Conservation (phyloP, 305 asterid genomes). For the Fraxinus latifolia region DNA sequence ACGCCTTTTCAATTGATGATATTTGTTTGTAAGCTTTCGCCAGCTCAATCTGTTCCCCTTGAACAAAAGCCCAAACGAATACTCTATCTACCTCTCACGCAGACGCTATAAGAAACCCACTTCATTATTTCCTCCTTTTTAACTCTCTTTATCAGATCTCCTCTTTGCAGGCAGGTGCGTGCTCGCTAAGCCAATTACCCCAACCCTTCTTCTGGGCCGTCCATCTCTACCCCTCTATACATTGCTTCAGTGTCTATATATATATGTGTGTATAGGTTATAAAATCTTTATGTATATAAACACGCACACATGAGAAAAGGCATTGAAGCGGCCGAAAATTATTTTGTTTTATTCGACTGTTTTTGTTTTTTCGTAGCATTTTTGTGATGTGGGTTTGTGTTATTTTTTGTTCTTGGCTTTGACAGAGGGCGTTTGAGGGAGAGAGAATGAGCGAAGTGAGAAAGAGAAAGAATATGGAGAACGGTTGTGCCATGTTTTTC, state of each 20-base stretch:
- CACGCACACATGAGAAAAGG: neutral
- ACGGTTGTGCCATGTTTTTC: conserved; percentile 22
- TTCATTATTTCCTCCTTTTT: conserved; percentile 18
- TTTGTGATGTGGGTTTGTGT: neutral
- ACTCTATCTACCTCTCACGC: neutral
- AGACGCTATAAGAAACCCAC: conserved; percentile 20
- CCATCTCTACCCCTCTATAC: neutral
- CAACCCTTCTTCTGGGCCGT: conserved; percentile 12
- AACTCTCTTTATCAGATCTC: conserved; percentile 30
- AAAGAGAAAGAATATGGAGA: conserved; percentile 12
- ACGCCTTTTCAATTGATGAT: neutral
- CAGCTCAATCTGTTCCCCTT: conserved; percentile 5
- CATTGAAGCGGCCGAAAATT: neutral
- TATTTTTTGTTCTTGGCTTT: neutral
- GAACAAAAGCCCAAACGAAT: neutral
- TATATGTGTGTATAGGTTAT: neutral
- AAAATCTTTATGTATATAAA: neutral
- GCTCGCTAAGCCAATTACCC: conserved; percentile 21
- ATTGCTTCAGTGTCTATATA: neutral
- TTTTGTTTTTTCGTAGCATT: neutral
- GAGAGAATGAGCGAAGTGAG: neutral
- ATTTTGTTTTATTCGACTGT: conserved; percentile 7
- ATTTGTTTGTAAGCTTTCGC: neutral
- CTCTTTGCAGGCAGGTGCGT: conserved; percentile 32
- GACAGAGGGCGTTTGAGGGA: conserved; percentile 3